phyloP scores from a whole-genome alignment of 495 filamentous ascomycete genomes.

The Lophiostoma macrostomum region DNA sequence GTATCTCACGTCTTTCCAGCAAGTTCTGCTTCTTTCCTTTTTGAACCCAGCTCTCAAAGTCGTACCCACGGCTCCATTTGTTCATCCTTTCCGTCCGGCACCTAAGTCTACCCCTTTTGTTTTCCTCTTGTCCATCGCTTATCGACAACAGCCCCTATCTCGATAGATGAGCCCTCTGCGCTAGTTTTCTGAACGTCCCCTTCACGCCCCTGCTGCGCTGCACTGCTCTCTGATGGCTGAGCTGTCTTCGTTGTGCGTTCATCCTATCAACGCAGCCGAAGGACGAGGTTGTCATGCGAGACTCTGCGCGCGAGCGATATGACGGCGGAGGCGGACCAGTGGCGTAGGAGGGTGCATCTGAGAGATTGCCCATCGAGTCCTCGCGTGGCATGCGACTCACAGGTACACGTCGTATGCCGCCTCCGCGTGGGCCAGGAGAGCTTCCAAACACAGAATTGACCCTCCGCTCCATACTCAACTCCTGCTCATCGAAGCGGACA shows the following conservation, averaged over 20 bases:
- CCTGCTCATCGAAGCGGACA: conserved; percentile 6
- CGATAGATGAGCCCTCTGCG: conserved; percentile 11
- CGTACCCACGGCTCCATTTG: no score
- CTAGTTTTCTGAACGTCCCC: conserved; percentile 13
- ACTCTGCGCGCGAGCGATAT: conserved; percentile 26
- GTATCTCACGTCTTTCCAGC: no score
- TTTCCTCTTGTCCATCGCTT: not conserved
- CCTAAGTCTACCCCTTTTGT: not conserved
- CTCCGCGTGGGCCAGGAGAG: not conserved
- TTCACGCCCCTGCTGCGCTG: conserved; percentile 15
- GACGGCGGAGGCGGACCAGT: conserved; percentile 25
- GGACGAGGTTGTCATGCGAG: conserved; percentile 25
- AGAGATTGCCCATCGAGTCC: conserved; percentile 29
- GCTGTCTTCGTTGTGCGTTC: conserved; percentile 10
- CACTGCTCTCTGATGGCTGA: conserved; percentile 16
- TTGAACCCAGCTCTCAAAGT: no score
- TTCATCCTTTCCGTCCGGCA: not conserved
- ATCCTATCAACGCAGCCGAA: conserved; percentile 31
- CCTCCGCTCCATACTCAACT: conserved; percentile 6
- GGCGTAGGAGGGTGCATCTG: conserved; percentile 26
- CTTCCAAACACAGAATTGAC: conserved; percentile 11
- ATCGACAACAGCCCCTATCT: no score
- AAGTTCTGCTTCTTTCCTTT: no score
- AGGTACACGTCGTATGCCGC: not conserved
- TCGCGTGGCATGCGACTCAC: conserved; percentile 3